Conservation (phyloP, 2,329 filamentous ascomycete genomes). For the Pezicula rhizophila region DNA sequence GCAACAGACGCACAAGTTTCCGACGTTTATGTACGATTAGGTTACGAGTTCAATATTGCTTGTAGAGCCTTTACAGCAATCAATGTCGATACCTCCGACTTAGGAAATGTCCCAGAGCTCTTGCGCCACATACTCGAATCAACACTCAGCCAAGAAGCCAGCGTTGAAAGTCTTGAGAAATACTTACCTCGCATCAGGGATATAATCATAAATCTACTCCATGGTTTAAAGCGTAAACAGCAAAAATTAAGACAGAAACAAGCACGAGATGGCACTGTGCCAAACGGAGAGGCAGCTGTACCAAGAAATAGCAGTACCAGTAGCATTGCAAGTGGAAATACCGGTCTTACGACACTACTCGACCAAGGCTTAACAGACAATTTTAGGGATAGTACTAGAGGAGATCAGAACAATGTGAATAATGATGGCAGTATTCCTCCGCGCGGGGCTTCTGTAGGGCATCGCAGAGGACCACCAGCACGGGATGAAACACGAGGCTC, state of each 20-base stretch:
- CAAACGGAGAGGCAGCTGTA: conserved; percentile 17
- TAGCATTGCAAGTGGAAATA: conserved; percentile 51
- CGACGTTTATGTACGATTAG: conserved; percentile 93
- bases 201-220: conserved; percentile 95
- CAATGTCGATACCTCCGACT: conserved; percentile 87
- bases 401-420: conserved; percentile 6
- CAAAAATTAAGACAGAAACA: conserved; percentile 71
- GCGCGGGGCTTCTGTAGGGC: conserved; percentile 32
- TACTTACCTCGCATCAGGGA: conserved; percentile 93
- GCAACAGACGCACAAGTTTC: conserved; percentile 94
- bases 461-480: conserved; percentile 24
- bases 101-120: conserved; percentile 91
- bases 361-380: conserved; percentile 43
- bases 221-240: conserved; percentile 95
- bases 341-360: conserved; percentile 50
- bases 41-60: conserved; percentile 99
- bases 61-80: conserved; percentile 96
- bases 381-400: conserved; percentile 15
- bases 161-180: conserved; percentile 84
- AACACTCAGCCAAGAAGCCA: conserved; percentile 93
- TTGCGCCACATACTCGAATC: conserved; percentile 88
- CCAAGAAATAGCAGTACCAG: conserved; percentile 49
- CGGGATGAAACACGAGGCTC: conserved; percentile 48
- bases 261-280: conserved; percentile 36
- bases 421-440: conserved; percentile 37